Conservation (phyloP, 2,329 filamentous ascomycete genomes). For the Nigrograna mackinnonii region DNA sequence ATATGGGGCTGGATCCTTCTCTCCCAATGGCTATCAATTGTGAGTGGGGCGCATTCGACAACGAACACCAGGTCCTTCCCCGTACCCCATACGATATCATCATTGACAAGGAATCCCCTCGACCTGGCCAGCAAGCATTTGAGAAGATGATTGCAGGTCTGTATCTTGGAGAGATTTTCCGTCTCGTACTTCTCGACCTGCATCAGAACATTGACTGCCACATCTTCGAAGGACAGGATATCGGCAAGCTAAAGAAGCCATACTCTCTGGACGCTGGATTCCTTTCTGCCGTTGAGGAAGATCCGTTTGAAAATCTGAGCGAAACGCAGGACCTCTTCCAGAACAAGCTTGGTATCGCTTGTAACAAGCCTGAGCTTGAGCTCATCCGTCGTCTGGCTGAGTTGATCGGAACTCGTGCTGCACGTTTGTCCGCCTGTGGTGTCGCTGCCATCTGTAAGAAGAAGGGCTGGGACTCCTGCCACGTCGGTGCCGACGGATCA, state of each 20-base stretch:
- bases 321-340: constrained; percentile 85
- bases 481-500: constrained; percentile 94
- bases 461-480: constrained; percentile 85
- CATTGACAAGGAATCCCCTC: constrained; percentile 89
- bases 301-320: constrained; percentile 92
- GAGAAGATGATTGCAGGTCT: constrained; percentile 98
- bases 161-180: constrained; percentile 94
- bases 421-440: constrained; percentile 90
- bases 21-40: constrained; percentile 96
- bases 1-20: constrained; percentile 84
- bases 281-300: constrained; percentile 89
- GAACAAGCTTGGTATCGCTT: constrained; percentile 71
- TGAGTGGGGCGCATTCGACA: constrained; percentile 97
- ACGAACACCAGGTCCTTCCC: constrained; percentile 86
- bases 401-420: constrained; percentile 91
- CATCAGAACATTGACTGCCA: constrained; percentile 65
- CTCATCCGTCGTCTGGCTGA: constrained; percentile 87
- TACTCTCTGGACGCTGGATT: constrained; percentile 94
- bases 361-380: constrained; percentile 80
- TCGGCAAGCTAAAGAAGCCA: constrained; percentile 77
- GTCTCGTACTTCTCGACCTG: constrained; percentile 81
- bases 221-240: constrained; percentile 85
- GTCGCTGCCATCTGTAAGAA: constrained; percentile 97
- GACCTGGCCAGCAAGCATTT: constrained; percentile 91
- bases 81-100: constrained; percentile 83